A percentile compares a stretch with the other conserved stretches of the same genome.
phyloP scores from a whole-genome alignment of 108 stramenopile genomes.

The Stephanodiscus triporus region DNA sequence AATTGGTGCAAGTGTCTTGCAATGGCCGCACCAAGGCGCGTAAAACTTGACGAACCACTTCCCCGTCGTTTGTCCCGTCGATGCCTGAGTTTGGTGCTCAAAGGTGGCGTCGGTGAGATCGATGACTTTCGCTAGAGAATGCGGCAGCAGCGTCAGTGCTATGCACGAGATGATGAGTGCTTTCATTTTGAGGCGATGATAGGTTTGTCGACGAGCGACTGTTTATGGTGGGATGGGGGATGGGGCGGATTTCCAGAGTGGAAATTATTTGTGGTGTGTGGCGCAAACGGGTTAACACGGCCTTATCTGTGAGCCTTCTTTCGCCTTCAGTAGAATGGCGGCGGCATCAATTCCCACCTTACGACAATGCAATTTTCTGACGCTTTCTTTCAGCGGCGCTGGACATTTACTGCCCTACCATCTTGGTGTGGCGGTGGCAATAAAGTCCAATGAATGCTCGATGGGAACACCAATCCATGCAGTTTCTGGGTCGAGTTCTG shows the following conservation, averaged over 20 bases:
- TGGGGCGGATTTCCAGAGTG: background rate
- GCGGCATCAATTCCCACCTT: background rate
- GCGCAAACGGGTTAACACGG: no score
- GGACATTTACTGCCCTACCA: constrained; percentile 64
- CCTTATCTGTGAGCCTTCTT: no score
- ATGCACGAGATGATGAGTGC: constrained; percentile 9
- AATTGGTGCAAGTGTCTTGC: constrained; percentile 48
- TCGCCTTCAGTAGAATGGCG: no score
- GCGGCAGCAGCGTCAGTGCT: background rate
- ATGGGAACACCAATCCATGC: constrained; percentile 27
- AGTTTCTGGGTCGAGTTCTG: constrained; percentile 61
- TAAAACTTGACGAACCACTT: constrained; percentile 58
- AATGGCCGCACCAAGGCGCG: constrained; percentile 63
- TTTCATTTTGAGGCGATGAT: constrained; percentile 5
- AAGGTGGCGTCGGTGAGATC: constrained; percentile 51
- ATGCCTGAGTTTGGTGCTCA: constrained; percentile 57
- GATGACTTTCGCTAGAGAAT: constrained; percentile 34
- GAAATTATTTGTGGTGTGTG: no score
- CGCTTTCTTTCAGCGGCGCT: constrained; percentile 61
- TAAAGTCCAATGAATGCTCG: background rate
- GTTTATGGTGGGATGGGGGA: no score
- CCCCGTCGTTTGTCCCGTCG: constrained; percentile 53
- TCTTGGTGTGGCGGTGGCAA: constrained; percentile 45
- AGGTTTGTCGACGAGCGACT: no score
- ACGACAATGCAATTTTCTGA: constrained; percentile 21